Evolutionary conservation across 2,329 filamentous ascomycete species (phyloP), one percentile per base, ranked within the genome.

Genomic region (Fusarium verrucosum): DNA sequence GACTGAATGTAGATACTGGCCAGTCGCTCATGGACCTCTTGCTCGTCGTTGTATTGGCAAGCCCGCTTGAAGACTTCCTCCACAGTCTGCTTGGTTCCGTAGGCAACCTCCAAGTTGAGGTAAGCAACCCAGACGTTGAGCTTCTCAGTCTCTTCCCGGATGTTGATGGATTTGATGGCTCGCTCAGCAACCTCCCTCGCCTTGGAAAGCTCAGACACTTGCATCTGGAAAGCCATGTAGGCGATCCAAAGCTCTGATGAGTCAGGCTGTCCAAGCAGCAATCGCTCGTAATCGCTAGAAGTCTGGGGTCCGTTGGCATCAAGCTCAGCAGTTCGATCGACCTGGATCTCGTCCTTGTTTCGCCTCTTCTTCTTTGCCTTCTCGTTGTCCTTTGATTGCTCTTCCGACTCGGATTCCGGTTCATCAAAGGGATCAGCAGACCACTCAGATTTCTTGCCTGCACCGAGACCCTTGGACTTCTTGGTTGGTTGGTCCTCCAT

Each of bases 141-240:
- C 79, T 97, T 97, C 79, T 97, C 95, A 4, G 89, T 88, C 75
- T 97, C 91, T 75, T 97, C 93, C 23, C 92, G 88, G 61, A 96
- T 92, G 77, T 92, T 91, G 80, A 99, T 98, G 16, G 91, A 96
- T 74, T 90, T 89, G 65, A 98, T 86, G 17, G 95, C 95, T 61
- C 95, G 90, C 78, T 97, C 91, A 3, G 92, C 94, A 58, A 97
- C 90, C 66, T 94, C 91, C 44, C 94, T 88, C 13, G 95, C 94
- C 78, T 93, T 95, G 61, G 89, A 87, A 19, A 96, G 83, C 78
- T 99, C 95, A 74, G 92, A 92, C 49, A 96, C 86, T 74, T 96
- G 90, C 77, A 97, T 89, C 78, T 98, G 92, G 85, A 96, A 96
- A n/a, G 94, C 93, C 92, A 99, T 98, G 80, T 99, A 99, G 67